A percentile compares a stretch with the other conserved stretches of the same genome.
phyloP scores from a whole-genome alignment of 352 stramenopile species.

The Aphanomyces cochlioides region DNA sequence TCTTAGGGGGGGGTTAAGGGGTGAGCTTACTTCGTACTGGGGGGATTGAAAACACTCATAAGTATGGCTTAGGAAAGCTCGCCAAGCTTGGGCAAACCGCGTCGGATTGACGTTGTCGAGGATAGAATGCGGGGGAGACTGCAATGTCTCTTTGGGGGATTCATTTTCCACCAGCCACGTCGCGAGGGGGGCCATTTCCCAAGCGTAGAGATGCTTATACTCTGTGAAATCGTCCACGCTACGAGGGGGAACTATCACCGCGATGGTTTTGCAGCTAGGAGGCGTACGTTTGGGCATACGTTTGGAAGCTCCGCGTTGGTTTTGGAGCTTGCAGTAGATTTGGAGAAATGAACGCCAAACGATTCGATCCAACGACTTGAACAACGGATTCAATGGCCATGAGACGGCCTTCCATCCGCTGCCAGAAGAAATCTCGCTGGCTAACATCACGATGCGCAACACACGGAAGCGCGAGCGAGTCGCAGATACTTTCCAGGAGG shows the following conservation, averaged over 20 bases:
- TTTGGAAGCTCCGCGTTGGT: background rate
- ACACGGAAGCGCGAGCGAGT: constrained; percentile 38
- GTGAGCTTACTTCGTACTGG: constrained; percentile 35
- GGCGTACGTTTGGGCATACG: constrained; percentile 1
- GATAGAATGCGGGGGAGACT: background rate
- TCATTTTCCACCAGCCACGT: constrained; percentile 44
- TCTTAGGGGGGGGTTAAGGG: background rate
- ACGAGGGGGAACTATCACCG: background rate
- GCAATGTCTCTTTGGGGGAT: constrained; percentile 15
- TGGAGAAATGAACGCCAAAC: constrained; percentile 16
- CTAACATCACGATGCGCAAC: constrained; percentile 20
- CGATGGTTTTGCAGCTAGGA: background rate
- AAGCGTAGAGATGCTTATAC: constrained; percentile 8
- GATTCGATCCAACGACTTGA: constrained; percentile 43
- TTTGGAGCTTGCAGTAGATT: background rate
- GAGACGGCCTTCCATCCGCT: constrained; percentile 63
- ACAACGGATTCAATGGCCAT: constrained; percentile 59
- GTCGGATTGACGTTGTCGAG: constrained; percentile 6
- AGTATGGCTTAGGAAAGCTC: constrained; percentile 44
- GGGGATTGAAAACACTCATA: constrained; percentile 44
- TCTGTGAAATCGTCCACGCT: background rate
- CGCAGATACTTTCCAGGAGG: constrained; percentile 50
- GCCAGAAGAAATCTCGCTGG: constrained; percentile 45
- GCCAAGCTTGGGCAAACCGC: constrained; percentile 41
- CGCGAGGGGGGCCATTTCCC: constrained; percentile 29